phyloP scores from a whole-genome alignment of 139 green algal genomes.

The Choricystis sp. region DNA sequence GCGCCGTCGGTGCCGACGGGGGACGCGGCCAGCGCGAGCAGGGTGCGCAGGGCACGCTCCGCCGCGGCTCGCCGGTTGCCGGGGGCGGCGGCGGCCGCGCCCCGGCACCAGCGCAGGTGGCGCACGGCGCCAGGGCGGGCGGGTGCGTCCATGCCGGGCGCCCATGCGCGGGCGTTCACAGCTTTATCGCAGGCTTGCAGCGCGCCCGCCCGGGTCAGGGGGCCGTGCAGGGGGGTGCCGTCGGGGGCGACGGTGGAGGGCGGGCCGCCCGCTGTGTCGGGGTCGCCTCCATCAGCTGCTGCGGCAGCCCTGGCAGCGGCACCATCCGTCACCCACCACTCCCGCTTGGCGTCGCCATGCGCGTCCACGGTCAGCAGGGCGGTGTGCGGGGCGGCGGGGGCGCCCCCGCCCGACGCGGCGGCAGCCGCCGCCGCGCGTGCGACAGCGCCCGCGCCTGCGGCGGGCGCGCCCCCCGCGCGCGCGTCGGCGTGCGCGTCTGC shows the following conservation, averaged over 20 bases:
- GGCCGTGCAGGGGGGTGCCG: background rate
- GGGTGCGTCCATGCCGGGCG: conserved; percentile 36
- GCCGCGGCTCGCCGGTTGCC: conserved; percentile 12
- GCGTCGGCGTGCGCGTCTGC: conserved; percentile 12
- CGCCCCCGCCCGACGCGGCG: too few relatives aligned
- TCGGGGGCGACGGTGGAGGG: background rate
- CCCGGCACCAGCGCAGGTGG: conserved; percentile 66
- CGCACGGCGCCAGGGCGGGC: conserved; percentile 30
- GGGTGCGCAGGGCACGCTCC: conserved; percentile 22
- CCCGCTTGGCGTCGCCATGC: conserved; percentile 32
- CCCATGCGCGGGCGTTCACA: conserved; percentile 13
- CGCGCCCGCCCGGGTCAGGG: background rate
- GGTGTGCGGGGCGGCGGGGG: conserved; percentile 27
- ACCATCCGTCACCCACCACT: conserved; percentile 45
- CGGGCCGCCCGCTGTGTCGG: background rate
- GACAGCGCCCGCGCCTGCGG: background rate
- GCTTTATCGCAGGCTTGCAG: background rate
- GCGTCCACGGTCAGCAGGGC: conserved; percentile 34
- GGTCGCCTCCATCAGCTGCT: background rate
- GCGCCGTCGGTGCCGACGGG: conserved; percentile 33
- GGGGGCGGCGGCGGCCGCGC: conserved; percentile 2
- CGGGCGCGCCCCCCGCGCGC: too few relatives aligned
- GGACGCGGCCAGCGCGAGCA: conserved; percentile 46
- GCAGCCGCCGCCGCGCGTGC: background rate
- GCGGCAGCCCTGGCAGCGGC: background rate